These are phyloP conservation scores for Sugiyamaella smithiae DNA, from an alignment of 805 yeast genomes.

Conservation along the genomic window DNA sequence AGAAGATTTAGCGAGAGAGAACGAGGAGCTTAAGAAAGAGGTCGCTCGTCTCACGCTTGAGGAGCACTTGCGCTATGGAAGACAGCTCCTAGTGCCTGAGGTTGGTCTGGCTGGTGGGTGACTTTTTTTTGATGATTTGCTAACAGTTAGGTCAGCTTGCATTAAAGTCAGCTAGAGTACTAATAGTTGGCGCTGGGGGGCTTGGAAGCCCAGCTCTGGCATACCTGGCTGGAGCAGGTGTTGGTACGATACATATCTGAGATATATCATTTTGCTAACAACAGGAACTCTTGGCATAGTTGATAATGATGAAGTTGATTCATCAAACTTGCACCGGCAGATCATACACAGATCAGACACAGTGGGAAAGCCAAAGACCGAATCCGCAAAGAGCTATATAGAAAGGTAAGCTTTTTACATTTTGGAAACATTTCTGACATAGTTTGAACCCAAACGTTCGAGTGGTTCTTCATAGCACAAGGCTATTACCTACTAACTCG, in stretches of 20 bases:
- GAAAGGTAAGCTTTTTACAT: constrained; percentile 20
- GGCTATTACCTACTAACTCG: constrained; percentile 56
- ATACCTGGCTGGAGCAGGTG: constrained; percentile 83
- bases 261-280: not conserved
- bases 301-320: constrained; percentile 82
- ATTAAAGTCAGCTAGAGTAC: constrained; percentile 55
- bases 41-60: constrained; percentile 36
- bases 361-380: constrained; percentile 72
- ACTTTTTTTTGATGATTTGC: constrained; percentile 23
- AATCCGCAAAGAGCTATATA: constrained; percentile 65
- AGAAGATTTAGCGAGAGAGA: constrained; percentile 15
- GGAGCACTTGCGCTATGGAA: constrained; percentile 82
- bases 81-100: constrained; percentile 92
- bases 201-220: constrained; percentile 88
- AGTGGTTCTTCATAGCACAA: constrained; percentile 49
- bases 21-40: constrained; percentile 17
- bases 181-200: constrained; percentile 96
- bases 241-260: constrained; percentile 45
- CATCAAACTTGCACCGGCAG: constrained; percentile 86
- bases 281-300: constrained; percentile 64
- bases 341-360: constrained; percentile 66
- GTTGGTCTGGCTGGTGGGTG: constrained; percentile 45
- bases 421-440: not conserved
- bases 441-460: constrained; percentile 65
- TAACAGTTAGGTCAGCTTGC: constrained; percentile 48